These are phyloP conservation scores for Alternaria sp. DNA, from an alignment of 2,329 filamentous ascomycete species.

Conservation along the genomic window DNA sequence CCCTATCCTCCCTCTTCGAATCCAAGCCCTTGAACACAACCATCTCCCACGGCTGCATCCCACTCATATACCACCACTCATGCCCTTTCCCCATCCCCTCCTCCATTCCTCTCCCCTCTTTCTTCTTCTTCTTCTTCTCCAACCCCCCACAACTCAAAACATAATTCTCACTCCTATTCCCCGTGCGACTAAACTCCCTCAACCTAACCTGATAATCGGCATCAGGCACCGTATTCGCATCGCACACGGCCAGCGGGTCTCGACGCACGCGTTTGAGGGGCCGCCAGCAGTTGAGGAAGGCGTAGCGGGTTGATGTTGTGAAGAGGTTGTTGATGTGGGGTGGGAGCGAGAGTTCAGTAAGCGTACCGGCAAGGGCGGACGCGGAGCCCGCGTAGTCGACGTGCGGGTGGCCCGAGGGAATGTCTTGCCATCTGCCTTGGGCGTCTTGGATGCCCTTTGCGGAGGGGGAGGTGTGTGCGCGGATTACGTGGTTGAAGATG, in stretches of 20 bases:
- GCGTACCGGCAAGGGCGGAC: constrained; percentile 16
- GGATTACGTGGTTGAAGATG: constrained; percentile 50
- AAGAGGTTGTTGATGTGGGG: constrained; percentile 8
- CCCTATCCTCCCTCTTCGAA: constrained; percentile 16
- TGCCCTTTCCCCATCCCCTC: constrained; percentile 15
- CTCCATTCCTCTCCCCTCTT: background rate
- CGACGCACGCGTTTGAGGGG: constrained; percentile 20
- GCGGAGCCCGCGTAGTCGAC: constrained; percentile 26
- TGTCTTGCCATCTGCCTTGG: constrained; percentile 50
- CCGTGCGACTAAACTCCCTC: constrained; percentile 24
- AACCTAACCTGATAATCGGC: constrained; percentile 23
- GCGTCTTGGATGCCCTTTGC: constrained; percentile 53
- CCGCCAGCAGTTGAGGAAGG: constrained; percentile 41
- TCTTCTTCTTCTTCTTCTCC: background rate
- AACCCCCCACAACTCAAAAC: constrained; percentile 19
- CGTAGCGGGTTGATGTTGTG: constrained; percentile 20
- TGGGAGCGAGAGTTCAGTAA: constrained; percentile 23
- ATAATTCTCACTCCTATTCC: constrained; percentile 21
- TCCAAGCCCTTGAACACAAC: constrained; percentile 38
- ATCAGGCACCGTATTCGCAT: constrained; percentile 23
- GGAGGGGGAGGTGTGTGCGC: constrained; percentile 54
- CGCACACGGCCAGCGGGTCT: constrained; percentile 37
- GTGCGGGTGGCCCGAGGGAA: constrained; percentile 27
- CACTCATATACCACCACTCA: constrained; percentile 37
- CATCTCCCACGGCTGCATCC: constrained; percentile 29